Percentiles rank a stretch among this genome's conserved stretches.
These are phyloP conservation scores for Xylaria acuta DNA, from an alignment of 495 filamentous ascomycete genomes.

Conservation along the genomic window DNA sequence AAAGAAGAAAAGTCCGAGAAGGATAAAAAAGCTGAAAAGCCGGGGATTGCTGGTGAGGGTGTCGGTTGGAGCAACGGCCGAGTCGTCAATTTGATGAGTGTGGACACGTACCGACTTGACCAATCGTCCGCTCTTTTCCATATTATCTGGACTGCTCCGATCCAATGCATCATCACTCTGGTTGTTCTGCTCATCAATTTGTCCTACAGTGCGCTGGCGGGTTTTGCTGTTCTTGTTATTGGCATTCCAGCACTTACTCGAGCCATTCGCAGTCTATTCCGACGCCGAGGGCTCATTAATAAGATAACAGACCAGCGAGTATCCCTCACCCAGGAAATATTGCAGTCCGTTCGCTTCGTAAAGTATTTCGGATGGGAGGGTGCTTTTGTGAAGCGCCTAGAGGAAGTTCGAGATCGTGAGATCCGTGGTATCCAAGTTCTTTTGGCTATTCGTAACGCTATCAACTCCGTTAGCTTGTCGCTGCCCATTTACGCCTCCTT, in stretches of 20 bases:
- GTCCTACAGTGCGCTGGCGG: conserved; percentile 85
- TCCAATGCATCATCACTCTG: conserved; percentile 78
- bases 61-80: conserved; percentile 89
- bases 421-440: conserved; percentile 80
- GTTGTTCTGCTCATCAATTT: conserved; percentile 82
- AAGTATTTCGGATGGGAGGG: conserved; percentile 97
- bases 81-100: conserved; percentile 90
- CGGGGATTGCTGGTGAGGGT: conserved; percentile 65
- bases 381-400: conserved; percentile 78
- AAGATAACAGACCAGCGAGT: conserved; percentile 92
- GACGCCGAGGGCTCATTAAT: conserved; percentile 77
- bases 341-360: conserved; percentile 90
- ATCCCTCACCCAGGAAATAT: conserved; percentile 88
- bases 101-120: conserved; percentile 90
- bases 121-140: conserved; percentile 87
- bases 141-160: conserved; percentile 83
- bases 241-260: conserved; percentile 75
- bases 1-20: conserved; percentile 7
- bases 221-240: conserved; percentile 81
- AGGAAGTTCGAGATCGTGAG: conserved; percentile 73
- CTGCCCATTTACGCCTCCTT: conserved; percentile 93
- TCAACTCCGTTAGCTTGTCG: conserved; percentile 75
- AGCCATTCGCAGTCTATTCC: conserved; percentile 74
- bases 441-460: conserved; percentile 80
- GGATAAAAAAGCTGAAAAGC: conserved; percentile 52